Base-by-base conservation (phyloP, 1,284 basidiomycete genomes). In the Entoloma clypeatum region DNA sequence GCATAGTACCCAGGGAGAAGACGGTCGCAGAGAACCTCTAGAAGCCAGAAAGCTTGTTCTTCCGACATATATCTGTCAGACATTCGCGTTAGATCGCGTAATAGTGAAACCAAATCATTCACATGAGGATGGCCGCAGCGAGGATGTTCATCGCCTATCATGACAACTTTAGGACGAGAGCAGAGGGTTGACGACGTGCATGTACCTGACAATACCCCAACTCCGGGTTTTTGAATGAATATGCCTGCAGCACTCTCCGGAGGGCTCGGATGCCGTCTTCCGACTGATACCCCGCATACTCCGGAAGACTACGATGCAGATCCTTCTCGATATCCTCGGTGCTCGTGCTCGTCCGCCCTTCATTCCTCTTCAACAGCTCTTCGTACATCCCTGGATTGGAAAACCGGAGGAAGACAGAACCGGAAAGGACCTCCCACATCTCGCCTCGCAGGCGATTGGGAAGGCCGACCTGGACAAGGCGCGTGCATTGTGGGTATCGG, bases 241-340 rank as follows among this genome's bases (percentile, higher is more conserved):
- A 99, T 1, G 96, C 95, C 31, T 94, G 92, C 36, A 99, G 64
- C 1, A 99, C 96, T 43, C 94, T 77, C 39, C 96, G 73, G 45
- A 99, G 71, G 5, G 90, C 85, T 31, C 64, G 67, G 44, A 97
- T 90, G 1, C 93, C 94, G 37, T 89, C 84, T 19, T 90, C 84
- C 14, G 78, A 79, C 59, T 97, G 93, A 62, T 95, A 97, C 1
- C 92, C 93, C 21, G 91, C 84, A 62, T 96, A 97, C 58, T 97
- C 94, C 0, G 93, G 93, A 45, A 97, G 66, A 65, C 89, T 92
- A 14, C 96, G 79, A 65, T 97, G 95, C 27, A 99, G 67, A 61
- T 99, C 96, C 66, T 99, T 99, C 67, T 99, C 96, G 36, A 99
- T 99, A 61, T 99, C 96, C 61, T 99, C 96, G 0, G 95, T 96